Percentiles rank a stretch among this genome's conserved stretches.
phyloP scores from a whole-genome alignment of 1,139 yeast genomes.

The Blastobotrys indianensis region DNA sequence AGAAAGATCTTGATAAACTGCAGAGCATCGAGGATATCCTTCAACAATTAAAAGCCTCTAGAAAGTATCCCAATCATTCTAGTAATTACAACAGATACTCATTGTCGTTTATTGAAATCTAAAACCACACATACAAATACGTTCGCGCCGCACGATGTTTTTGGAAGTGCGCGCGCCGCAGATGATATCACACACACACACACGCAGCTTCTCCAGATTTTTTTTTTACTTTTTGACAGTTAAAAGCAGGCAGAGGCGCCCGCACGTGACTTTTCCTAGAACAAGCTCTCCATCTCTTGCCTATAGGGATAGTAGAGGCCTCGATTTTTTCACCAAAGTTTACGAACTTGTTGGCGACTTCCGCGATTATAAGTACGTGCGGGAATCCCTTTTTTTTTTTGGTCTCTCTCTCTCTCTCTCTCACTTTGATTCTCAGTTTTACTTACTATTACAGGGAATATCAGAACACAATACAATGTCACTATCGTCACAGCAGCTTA shows the following conservation, averaged over 20 bases:
- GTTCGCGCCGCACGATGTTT: too few species aligned
- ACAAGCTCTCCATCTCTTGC: slow-evolving; percentile 20
- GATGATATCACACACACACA: too few species aligned
- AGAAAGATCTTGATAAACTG: too few species aligned
- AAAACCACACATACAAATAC: too few species aligned
- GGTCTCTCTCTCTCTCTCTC: slow-evolving; percentile 1
- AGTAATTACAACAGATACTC: too few species aligned
- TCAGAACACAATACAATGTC: slow-evolving; percentile 20
- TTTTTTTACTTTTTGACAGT: slow-evolving; percentile 8
- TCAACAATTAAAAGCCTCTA: too few species aligned
- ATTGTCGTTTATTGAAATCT: too few species aligned
- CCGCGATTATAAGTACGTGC: background rate
- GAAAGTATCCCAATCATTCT: too few species aligned
- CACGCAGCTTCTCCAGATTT: background rate
- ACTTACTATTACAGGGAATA: slow-evolving; percentile 2
- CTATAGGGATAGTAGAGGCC: too few species aligned
- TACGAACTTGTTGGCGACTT: background rate
- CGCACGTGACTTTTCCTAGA: slow-evolving; percentile 6
- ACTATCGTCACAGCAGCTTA: slow-evolving; percentile 61
- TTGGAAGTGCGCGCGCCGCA: too few species aligned
- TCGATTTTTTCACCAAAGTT: background rate
- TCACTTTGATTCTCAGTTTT: background rate
- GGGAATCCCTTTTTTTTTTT: slow-evolving; percentile 1
- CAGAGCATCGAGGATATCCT: too few species aligned
- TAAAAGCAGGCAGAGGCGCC: slow-evolving; percentile 21